Conservation (phyloP, 208 protist species). For the Eutreptiella sp. region DNA sequence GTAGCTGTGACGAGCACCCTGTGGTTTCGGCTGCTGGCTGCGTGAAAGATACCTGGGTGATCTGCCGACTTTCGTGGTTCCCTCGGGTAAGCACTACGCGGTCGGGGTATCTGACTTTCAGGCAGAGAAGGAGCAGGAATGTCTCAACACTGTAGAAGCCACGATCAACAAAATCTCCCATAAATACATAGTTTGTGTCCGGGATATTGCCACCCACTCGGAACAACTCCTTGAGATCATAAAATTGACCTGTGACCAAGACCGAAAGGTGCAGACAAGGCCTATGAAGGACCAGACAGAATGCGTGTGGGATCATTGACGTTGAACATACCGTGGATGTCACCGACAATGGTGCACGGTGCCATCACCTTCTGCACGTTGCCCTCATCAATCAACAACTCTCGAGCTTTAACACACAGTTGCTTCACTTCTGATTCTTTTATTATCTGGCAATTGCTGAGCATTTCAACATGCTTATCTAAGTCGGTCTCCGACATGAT, state of each 20-base stretch:
- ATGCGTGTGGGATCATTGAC: too few relatives aligned
- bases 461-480: slow-evolving; percentile 72
- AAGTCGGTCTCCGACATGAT: slow-evolving; percentile 44
- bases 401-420: slow-evolving; percentile 28
- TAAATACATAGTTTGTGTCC: slow-evolving; percentile 55
- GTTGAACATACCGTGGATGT: slow-evolving; percentile 24
- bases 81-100: slow-evolving; percentile 56
- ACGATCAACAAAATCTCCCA: slow-evolving; percentile 77
- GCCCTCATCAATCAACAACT: slow-evolving; percentile 29
- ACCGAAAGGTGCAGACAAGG: neutral
- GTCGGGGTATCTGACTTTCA: slow-evolving; percentile 65
- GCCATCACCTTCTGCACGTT: slow-evolving; percentile 27
- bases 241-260: slow-evolving; percentile 64
- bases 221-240: slow-evolving; percentile 60
- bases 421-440: slow-evolving; percentile 34
- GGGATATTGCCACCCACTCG: slow-evolving; percentile 53
- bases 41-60: too few relatives aligned
- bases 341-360: slow-evolving; percentile 30
- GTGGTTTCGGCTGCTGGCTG: too few relatives aligned
- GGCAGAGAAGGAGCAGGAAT: slow-evolving; percentile 64
- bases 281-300: neutral
- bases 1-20: too few relatives aligned
- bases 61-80: slow-evolving; percentile 57
- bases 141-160: slow-evolving; percentile 79
- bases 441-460: slow-evolving; percentile 60